Evolutionary conservation across 176 grass and related monocot genomes (phyloP), one percentile per base, ranked within the genome.

Genomic region (Zizania latifolia): DNA sequence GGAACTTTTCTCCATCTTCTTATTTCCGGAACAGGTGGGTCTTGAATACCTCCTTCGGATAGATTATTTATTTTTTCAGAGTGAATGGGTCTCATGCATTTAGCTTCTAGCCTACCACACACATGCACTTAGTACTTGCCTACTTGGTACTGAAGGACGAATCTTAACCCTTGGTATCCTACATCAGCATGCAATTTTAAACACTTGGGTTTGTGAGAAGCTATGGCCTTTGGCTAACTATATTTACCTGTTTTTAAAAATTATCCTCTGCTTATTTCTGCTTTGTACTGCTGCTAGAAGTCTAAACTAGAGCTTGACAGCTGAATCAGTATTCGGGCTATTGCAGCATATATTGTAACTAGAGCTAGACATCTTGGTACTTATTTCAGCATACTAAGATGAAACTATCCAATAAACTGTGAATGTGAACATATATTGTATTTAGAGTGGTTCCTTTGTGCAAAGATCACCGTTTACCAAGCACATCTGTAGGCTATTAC

Each of bases 1-100:
- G 94, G 94, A 97, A 97, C 54, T 93, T 97, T 79, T 76, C 90
- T 73, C 78, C 78, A 28, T 78, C 88, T 32, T 97, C 90, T 84
- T 93, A 89, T 62, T 83, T 93, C 60, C 83, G 80, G 76, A 89
- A 93, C 61, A 91, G 94, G 94, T 97, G 4, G 87, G 70, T 83
- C 15, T 76, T 82, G 33, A 65, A 60, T 72, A 83, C 21, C 44
- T 66, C 32, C 1, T 40, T n/a, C n/a, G n/a, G n/a, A n/a, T n/a
- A n/a, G n/a, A n/a, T n/a, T n/a, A n/a, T 53, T 53, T 22, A 53
- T 5, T 9, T 53, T 53, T 53, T n/a, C 22, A 53, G n/a, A 21
- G 48, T 22, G 48, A 53, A 22, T 1, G 2, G 8, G 22, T 53
- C 48, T 53, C 48, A 53, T 22, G 48, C 19, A 53, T 22, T 22